Percentiles rank a stretch among this genome's conserved stretches.
These are phyloP conservation scores for Colletotrichum plurivorum DNA, from an alignment of 2,329 filamentous ascomycete species.

Conservation along the genomic window DNA sequence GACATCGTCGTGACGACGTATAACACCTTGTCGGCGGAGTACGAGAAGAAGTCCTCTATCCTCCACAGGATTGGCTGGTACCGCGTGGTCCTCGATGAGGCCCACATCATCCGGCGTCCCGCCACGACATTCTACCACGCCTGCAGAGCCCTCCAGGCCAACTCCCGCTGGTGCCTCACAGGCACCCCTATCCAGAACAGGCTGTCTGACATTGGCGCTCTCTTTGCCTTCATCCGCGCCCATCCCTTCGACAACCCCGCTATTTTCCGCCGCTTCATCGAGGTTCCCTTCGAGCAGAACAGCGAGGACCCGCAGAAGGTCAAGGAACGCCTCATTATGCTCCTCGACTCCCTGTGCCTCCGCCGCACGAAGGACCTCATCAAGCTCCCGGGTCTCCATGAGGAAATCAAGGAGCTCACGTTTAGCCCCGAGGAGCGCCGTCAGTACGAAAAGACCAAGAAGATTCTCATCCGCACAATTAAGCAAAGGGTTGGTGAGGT, in stretches of 20 bases:
- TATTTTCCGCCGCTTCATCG: constrained; percentile 61
- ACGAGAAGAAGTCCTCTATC: constrained; percentile 34
- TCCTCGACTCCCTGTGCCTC: constrained; percentile 56
- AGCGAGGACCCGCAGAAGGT: constrained; percentile 38
- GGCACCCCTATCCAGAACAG: constrained; percentile 69
- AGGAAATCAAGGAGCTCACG: constrained; percentile 45
- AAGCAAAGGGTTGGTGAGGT: constrained; percentile 52
- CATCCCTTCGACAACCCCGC: constrained; percentile 56
- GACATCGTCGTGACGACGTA: constrained; percentile 65
- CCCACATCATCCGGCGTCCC: constrained; percentile 62
- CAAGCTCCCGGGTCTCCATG: constrained; percentile 49
- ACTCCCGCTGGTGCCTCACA: constrained; percentile 66
- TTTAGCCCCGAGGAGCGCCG: constrained; percentile 49
- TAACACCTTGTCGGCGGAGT: constrained; percentile 58
- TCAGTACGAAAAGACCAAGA: constrained; percentile 53
- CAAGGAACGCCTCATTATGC: constrained; percentile 49
- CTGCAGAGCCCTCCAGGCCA: constrained; percentile 56
- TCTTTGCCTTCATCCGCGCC: constrained; percentile 63
- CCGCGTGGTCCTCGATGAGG: constrained; percentile 61
- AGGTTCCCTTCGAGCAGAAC: constrained; percentile 52
- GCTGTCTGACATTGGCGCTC: constrained; percentile 64
- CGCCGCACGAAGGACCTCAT: constrained; percentile 58
- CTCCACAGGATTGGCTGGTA: constrained; percentile 57
- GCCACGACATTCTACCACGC: constrained; percentile 60
- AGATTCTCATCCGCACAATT: constrained; percentile 55